A percentile compares a stretch with the other conserved stretches of the same genome.
phyloP scores from a whole-genome alignment of 768 basidiomycete genomes.

The Mycena leptocephala region DNA sequence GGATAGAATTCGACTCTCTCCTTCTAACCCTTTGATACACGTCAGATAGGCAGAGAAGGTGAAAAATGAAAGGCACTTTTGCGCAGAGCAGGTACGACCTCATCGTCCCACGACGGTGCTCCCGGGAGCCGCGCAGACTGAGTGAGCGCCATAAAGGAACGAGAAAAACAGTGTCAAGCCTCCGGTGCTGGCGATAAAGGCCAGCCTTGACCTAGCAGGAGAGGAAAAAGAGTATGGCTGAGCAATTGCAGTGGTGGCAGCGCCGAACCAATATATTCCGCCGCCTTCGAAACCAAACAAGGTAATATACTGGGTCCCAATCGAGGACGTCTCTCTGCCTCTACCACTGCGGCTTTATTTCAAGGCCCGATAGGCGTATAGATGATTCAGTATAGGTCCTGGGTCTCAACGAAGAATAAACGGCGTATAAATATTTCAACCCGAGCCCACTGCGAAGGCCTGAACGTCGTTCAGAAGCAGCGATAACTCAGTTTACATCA shows the following conservation, averaged over 20 bases:
- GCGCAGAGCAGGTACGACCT: constrained; percentile 70
- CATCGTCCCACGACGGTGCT: constrained; percentile 65
- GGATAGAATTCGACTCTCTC: constrained; percentile 84
- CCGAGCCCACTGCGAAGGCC: no score
- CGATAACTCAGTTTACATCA: constrained; percentile 12
- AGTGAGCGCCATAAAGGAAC: constrained; percentile 25
- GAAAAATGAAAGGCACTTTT: constrained; percentile 56
- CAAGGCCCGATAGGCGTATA: background rate
- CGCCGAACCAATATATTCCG: background rate
- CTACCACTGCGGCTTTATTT: background rate
- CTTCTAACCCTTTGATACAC: constrained; percentile 75
- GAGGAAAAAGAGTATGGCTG: background rate
- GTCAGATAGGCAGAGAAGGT: constrained; percentile 26
- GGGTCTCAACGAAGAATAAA: background rate
- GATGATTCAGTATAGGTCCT: background rate
- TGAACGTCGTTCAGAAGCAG: background rate
- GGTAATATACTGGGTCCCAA: background rate
- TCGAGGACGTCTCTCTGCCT: background rate
- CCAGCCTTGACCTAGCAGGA: constrained; percentile 7
- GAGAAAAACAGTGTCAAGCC: background rate
- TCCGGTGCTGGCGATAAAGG: constrained; percentile 4
- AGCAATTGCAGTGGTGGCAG: constrained; percentile 1
- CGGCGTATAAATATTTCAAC: background rate
- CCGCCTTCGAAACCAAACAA: constrained; percentile 2
- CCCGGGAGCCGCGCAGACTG: constrained; percentile 29